Evolutionary conservation across 768 basidiomycete species (phyloP), one percentile per base, ranked within the genome.

Genomic region (Gyrodon lividus): DNA sequence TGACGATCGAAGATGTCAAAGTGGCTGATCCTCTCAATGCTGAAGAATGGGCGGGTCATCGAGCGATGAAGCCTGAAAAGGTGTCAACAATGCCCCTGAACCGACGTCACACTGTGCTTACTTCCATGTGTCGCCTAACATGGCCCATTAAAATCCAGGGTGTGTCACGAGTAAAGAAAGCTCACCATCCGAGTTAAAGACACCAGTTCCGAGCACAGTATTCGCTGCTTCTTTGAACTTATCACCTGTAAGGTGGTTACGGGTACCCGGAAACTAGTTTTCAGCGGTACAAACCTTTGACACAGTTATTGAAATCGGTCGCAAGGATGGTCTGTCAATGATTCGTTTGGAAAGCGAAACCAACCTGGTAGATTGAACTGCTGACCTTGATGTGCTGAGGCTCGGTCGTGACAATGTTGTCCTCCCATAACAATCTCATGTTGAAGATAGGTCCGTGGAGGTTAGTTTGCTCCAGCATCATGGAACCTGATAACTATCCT

Each of bases 11-110:
- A 86, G 26, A 78, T 80, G 22, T 84, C 79, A 47, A 85, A 86
- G 60, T 85, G 78, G 41, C 74, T 78, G 47, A 85, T 78, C 28
- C 77, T 71, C 30, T 87, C 84, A 39, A 74, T 75, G 48, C 65
- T 77, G 70, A 89, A 88, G 72, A 88, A 87, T 0, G 86, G 86
- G 0, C 87, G 79, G 0, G 84, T 82, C 72, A 89, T 84, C 4
- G 74, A 59, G 9, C 86, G 80, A 62, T 87, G 85, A 58, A 85
- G 78, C 60, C 84, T 79, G 24, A 6, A 30, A 43, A 40, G n/a
- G 12, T 2, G 19, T 43, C 50, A 40, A 45, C 48, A 48, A 13
- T 8, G 43, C 30, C 0, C 8, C 16, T 13, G 17, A 23, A 23
- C 5, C 5, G 3, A 23, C 35, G 23, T 10, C 40, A 33, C 8